Evolutionary conservation across 805 yeast species (phyloP).

Genomic region (Lachancea fermentati): DNA sequence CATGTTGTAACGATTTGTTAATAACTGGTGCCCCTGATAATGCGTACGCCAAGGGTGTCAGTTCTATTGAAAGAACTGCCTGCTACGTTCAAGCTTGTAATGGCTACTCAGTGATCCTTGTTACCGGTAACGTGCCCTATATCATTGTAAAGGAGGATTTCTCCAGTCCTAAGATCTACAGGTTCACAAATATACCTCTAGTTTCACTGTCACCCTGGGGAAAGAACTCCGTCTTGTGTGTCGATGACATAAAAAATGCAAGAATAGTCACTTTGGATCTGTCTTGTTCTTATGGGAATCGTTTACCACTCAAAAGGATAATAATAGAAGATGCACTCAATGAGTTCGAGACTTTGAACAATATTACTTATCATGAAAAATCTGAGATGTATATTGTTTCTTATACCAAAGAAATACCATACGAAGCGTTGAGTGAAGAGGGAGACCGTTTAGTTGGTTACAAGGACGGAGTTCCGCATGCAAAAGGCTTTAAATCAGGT

Average conservation of each 20-base stretch:
- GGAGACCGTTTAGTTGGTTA: conserved; percentile 58
- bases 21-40: conserved; percentile 79
- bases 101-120: conserved; percentile 55
- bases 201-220: conserved; percentile 49
- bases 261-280: conserved; percentile 41
- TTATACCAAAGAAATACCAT: conserved; percentile 53
- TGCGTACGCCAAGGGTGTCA: conserved; percentile 57
- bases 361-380: conserved; percentile 62
- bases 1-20: conserved; percentile 31
- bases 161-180: conserved; percentile 59
- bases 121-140: conserved; percentile 71
- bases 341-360: conserved; percentile 45
- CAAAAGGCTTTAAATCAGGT: conserved; percentile 52
- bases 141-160: conserved; percentile 59
- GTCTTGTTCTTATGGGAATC: conserved; percentile 48
- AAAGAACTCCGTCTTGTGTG: conserved; percentile 48
- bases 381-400: conserved; percentile 60
- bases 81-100: conserved; percentile 52
- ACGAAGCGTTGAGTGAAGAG: conserved; percentile 68
- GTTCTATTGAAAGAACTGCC: conserved; percentile 63
- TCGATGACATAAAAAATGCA: conserved; percentile 65
- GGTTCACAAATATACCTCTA: conserved; percentile 58
- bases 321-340: conserved; percentile 38
- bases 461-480: conserved; percentile 41
- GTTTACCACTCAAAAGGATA: conserved; percentile 51